Evolutionary conservation across 441 rosid genomes (phyloP), one percentile per base, ranked within the genome.

Genomic region (Adansonia madagascariensis): DNA sequence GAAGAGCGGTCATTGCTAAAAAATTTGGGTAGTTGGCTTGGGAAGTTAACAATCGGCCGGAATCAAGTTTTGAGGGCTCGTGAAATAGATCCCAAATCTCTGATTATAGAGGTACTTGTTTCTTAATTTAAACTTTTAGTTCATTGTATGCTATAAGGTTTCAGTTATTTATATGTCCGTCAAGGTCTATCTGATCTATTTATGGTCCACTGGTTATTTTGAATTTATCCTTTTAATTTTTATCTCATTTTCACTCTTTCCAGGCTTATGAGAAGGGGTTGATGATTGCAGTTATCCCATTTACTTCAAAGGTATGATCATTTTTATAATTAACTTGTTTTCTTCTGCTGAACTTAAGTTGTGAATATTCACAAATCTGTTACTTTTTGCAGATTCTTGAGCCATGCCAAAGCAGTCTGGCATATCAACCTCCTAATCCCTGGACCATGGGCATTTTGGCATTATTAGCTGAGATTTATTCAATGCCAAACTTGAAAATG

Each of bases 361-460:
- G 47, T 65, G 77, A 71, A 71, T 41, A 67, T 49, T 78, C 56
- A 63, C 66, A 24, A 12, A 31, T 82, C 15, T 47, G 27, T 74
- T 61, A 3, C 66, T 53, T 78, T 22, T 75, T 86, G 78, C 83
- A 97, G 98, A 79, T 94, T 84, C 88, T 97, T 83, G 99, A 97
- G 86, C 98, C 98, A 14, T 97, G 98, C 83, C 97, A 87, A 84
- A 94, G 85, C 79, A 97, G 99, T 87, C 86, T 85, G 76, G 99
- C 99, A 14, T 97, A 97, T 87, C 97, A 87, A 75, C 99, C 99
- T 68, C 99, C 99, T 61, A 97, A 97, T 84, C 99, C 99, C 17
- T 97, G 98, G 99, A 97, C 99, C 27, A 94, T 94, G 98, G 98
- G 94, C 47, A 97, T 97, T 82, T 97, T 97, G 74, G 97, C 98